Base-by-base conservation (phyloP, 371 early-diverging fungal genomes). In the Apophysomyces elegans region DNA sequence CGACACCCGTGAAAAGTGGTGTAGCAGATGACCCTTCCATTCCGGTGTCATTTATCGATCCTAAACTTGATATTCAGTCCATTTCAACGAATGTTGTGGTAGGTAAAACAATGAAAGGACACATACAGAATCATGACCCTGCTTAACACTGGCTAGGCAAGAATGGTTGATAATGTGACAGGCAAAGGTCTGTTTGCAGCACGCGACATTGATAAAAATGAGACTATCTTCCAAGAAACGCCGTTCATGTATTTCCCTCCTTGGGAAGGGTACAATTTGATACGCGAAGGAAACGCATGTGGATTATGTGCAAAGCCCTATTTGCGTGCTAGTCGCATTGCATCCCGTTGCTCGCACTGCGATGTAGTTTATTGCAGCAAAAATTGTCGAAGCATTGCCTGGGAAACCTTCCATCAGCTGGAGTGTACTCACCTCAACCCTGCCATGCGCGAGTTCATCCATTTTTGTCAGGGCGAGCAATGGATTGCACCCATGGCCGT, bases 171-270 rank as follows among this genome's bases (percentile, higher is more conserved):
- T 70, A 79, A 68, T 16, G 76, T 87, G 14, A 86, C 84, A 13
- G 88, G 87, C 56, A 89, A 89, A 71, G 89, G 89, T 59, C 61
- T 89, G 43, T 86, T 89, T 74, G 84, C 89, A 5, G 73, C 83
- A 1, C 73, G 82, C 37, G 88, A 86, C 66, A 80, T 89, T 36
- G 75, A 72, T 36, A 80, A 80, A 65, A 84, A 81, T 44, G 83
- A 79, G 14, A 78, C 76, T 1, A 37, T 89, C 16, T 89, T 87
- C 60, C 79, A 80, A 26, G 89, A 89, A 39, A 80, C 83, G 14
- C 89, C 89, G 0, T 86, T 86, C 69, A 71, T 80, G n/a, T 89
- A 84, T 67, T 87, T 86, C 56, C 88, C 89, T 11, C 84, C 84
- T 13, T 86, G 87, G 88, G 83, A 87, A 69, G 79, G 79, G 14